Base-by-base conservation (phyloP, 805 yeast genomes). In the Phaffomyces antillensis region DNA sequence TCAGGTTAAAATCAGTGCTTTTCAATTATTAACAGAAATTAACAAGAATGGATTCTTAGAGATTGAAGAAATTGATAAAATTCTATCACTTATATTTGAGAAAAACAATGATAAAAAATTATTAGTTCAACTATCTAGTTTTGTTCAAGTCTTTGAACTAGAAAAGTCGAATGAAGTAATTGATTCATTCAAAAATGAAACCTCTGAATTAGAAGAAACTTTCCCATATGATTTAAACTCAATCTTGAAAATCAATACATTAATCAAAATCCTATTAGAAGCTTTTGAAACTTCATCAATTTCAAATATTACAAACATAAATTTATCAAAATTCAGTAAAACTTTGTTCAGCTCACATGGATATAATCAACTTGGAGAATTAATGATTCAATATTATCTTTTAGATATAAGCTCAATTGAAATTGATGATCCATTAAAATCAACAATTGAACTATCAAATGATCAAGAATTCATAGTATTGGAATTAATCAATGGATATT, bases 1-100 rank as follows among this genome's bases (percentile, higher is more conserved):
- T 13, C 69, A 69, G 35, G 86, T 83, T 2, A 75, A 81, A 53
- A 55, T 69, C 6, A 60, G 71, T 42, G 70, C 85, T 6, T 67
- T 81, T 4, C 58, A 65, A 18, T 65, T 86, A 2, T 64, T 86
- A 18, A 65, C 68, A 17, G 84, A 79, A 49, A 66, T 86, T 12
- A 66, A 75, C 12, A 70, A 72, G 35, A 62, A 76, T 18, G 91
- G 90, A 0, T 82, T 79, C 52, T 62, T 89, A 34, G 84, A 78
- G 36, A 79, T 77, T 23, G 71, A 67, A 4, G 88, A 84, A 47
- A 63, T 73, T 34, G 52, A 67, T n/a, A 50, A 56, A 32, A 55
- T 80, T 9, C 54, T 70, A n/a, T 64, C 73, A 23, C 59, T 78
- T 37, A 59, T 72, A n/a, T 74, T 70, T 47, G 59, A 55, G 1